Base-by-base conservation (phyloP, 331 rosid species). In the Quercus lobata region DNA sequence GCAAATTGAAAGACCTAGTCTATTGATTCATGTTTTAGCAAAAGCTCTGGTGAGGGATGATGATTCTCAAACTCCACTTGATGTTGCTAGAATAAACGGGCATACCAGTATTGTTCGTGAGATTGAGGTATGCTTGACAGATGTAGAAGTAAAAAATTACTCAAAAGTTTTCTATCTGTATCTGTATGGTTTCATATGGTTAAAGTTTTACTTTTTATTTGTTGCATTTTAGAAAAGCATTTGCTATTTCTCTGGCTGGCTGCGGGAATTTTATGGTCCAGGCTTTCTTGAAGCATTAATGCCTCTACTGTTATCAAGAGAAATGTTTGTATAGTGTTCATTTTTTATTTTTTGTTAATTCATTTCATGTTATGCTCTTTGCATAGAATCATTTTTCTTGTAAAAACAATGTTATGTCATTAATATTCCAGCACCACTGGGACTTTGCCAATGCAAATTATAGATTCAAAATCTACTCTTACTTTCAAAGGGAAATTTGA, bases 191-290 rank as follows among this genome's bases (percentile, higher is more conserved):
- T 34, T 35, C 35, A 34, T 6, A 0, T 35, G 75, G 14, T 63
- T 16, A 19, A 78, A 35, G n/a, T 35, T 32, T 55, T 55, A 7
- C 34, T 46, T 35, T 78, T 76, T n/a, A 7, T 69, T 69, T 60
- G 21, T 72, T 72, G 65, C 24, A 46, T 18, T 79, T 30, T 27
- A 79, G 82, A 79, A 72, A 21, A 77, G 61, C 49, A 61, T 79
- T 60, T 72, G 82, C 82, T 61, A 71, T 60, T 79, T 79, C 68
- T 72, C 72, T 32, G 82, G 82, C 37, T 46, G 76, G 82, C 46
- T 72, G 21, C 55, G 82, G 69, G 82, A 79, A 30, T 79, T 44
- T 72, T 60, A 35, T 61, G 78, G 78, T 57, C 82, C 82, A 11
- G 5, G 65, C 54, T 72, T 72, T 27, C 82, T 79, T 58, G 82